A percentile compares a stretch with the other conserved stretches of the same genome.
Evolutionary conservation across 306 rosid genomes (phyloP).

Genomic region (apple (Malus domestica)): ASM211411v1 NC_041792.1:31370907-31371406

Average conservation of each 20-base stretch:
- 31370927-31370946: constrained; percentile 5
- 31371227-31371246: no score
- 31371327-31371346: not conserved
- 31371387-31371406: not conserved
- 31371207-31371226: not conserved
- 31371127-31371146: not conserved
- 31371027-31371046: not conserved
- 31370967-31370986: constrained; percentile 4
- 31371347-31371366: no score
- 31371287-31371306: not conserved
- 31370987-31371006: not conserved
- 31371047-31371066: no score
- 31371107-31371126: not conserved
- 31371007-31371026: constrained; percentile 19
- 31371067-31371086: no score
- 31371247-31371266: no score
- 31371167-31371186: no score
- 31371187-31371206: no score
- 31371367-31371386: no score
- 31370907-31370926: not conserved
- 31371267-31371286: not conserved
- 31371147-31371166: no score
- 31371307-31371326: constrained; percentile 6
- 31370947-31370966: constrained; percentile 11
- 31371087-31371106: constrained; percentile 3